A percentile compares a stretch with the other conserved stretches of the same genome.
Evolutionary conservation across 441 rosid species (phyloP).

Genomic region (Bruguiera hainesii): DNA sequence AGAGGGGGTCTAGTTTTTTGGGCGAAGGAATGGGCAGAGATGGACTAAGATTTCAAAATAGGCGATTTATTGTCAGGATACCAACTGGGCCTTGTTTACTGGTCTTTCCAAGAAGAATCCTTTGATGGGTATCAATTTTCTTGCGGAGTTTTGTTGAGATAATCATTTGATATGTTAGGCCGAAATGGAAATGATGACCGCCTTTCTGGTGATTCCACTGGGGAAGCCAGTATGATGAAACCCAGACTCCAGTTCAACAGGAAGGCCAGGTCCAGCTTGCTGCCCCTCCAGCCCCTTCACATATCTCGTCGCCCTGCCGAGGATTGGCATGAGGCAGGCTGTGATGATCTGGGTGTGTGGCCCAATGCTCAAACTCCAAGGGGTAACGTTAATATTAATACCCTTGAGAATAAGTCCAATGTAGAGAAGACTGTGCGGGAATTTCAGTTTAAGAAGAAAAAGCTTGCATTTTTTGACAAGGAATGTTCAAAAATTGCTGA

Average conservation of each 20-base stretch:
- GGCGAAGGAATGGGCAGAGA: slow-evolving; percentile 24
- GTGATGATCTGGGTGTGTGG: slow-evolving; percentile 80
- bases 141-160: slow-evolving; percentile 22
- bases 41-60: slow-evolving; percentile 8
- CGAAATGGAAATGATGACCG: slow-evolving; percentile 37
- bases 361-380: slow-evolving; percentile 70
- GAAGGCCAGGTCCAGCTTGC: slow-evolving; percentile 52
- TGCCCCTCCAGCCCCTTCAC: slow-evolving; percentile 61
- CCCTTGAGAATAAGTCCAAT: slow-evolving; percentile 24
- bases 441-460: slow-evolving; percentile 59
- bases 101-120: slow-evolving; percentile 41
- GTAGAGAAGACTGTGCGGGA: slow-evolving; percentile 38
- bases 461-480: slow-evolving; percentile 69
- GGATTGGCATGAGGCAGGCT: slow-evolving; percentile 75
- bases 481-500: slow-evolving; percentile 73
- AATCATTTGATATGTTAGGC: slow-evolving; percentile 42
- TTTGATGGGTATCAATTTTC: slow-evolving; percentile 30
- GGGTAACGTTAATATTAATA: slow-evolving; percentile 22
- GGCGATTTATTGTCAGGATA: slow-evolving; percentile 26
- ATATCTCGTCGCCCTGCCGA: slow-evolving; percentile 45
- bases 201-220: slow-evolving; percentile 28
- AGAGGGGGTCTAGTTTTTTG: slow-evolving; percentile 47
- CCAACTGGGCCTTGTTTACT: slow-evolving; percentile 27
- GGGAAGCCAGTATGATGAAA: slow-evolving; percentile 41
- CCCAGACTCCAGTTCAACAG: slow-evolving; percentile 36